Evolutionary conservation across 2,329 filamentous ascomycete species (phyloP).

Genomic region (Zopfia rhizophila): DNA sequence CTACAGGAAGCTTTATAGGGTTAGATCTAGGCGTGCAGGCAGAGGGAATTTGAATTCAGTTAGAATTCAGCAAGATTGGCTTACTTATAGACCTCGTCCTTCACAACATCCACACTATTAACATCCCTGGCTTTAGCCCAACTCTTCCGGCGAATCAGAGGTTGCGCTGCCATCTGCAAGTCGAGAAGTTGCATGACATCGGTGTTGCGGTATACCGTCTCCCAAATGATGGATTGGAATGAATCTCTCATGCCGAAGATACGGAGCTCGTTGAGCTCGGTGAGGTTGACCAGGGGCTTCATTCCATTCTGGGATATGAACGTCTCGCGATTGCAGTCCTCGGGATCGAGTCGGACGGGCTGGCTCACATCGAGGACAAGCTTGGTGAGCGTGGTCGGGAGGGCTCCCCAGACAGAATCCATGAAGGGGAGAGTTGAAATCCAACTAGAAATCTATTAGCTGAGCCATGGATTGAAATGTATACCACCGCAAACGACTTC

Average conservation of each 20-base stretch:
- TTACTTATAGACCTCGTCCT: slow-evolving; percentile 34
- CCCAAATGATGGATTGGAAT: slow-evolving; percentile 42
- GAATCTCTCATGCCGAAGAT: slow-evolving; percentile 41
- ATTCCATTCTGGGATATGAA: slow-evolving; percentile 38
- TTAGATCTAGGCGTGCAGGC: too few species aligned
- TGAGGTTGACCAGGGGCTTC: slow-evolving; percentile 34
- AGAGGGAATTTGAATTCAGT: slow-evolving; percentile 1
- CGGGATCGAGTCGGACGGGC: slow-evolving; percentile 28
- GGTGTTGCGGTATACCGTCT: slow-evolving; percentile 40
- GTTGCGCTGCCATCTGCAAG: slow-evolving; percentile 37
- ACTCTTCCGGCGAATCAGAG: slow-evolving; percentile 35
- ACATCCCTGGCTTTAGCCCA: slow-evolving; percentile 38
- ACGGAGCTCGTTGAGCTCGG: slow-evolving; percentile 38
- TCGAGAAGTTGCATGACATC: slow-evolving; percentile 36
- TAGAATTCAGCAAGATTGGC: slow-evolving; percentile 6
- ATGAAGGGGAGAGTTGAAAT: slow-evolving; percentile 39
- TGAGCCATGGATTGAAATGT: too few species aligned
- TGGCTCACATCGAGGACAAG: slow-evolving; percentile 40
- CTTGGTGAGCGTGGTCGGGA: slow-evolving; percentile 36
- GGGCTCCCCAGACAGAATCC: slow-evolving; percentile 28
- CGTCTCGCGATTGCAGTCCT: slow-evolving; percentile 22
- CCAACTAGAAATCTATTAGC: slow-evolving; percentile 34
- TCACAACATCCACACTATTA: slow-evolving; percentile 29
- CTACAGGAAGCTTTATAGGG: too few species aligned
- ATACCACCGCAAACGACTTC: background rate